Conservation (phyloP, 108 stramenopile species). For the Cyclotella choctawhatcheeana region DNA sequence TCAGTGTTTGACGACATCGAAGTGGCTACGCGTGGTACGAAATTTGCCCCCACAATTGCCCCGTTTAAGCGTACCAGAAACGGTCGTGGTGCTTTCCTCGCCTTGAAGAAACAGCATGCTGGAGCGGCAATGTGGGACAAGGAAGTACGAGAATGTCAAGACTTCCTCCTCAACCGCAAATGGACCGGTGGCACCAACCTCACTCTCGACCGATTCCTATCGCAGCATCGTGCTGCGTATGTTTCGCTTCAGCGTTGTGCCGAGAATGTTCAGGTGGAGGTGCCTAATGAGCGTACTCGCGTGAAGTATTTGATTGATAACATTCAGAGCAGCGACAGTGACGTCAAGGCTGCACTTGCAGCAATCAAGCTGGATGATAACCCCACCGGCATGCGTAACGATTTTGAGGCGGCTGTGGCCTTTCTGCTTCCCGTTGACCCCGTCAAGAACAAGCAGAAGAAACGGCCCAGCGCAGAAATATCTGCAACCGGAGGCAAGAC, state of each 20-base stretch:
- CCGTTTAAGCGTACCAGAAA: background rate
- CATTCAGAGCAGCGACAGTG: background rate
- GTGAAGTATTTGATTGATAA: background rate
- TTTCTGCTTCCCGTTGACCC: background rate
- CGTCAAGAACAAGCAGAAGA: background rate
- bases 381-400: background rate
- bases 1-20: background rate
- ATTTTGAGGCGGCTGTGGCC: background rate
- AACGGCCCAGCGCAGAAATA: background rate
- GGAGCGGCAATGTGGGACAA: background rate
- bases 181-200: background rate
- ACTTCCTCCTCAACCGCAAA: background rate
- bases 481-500: background rate
- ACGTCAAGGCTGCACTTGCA: constrained; percentile 2
- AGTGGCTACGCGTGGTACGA: background rate
- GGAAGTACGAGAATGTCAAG: background rate
- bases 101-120: background rate
- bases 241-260: background rate
- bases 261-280: background rate
- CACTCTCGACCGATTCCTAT: background rate
- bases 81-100: background rate
- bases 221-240: background rate
- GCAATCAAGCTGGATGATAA: constrained; percentile 2
- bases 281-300: constrained; percentile 2
- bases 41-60: background rate